Evolutionary conservation across 345 rosid genomes (phyloP).

Genomic region (Raphanus raphanistrum): DNA sequence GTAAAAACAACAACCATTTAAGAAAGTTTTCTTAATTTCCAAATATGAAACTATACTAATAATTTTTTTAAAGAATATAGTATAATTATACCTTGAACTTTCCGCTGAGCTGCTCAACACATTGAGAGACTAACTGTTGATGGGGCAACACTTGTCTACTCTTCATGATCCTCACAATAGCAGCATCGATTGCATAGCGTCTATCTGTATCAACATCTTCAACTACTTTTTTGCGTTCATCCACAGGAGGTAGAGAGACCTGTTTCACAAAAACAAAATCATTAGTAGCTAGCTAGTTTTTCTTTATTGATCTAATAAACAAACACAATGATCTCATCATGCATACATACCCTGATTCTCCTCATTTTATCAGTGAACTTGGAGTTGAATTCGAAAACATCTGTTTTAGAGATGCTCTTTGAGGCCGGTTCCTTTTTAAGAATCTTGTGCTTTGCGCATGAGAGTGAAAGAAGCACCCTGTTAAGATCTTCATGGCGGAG

Average conservation of each 20-base stretch:
- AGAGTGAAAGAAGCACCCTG: conserved; percentile 74
- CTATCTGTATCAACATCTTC: conserved; percentile 85
- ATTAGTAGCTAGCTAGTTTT: neutral
- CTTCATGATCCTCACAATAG: conserved; percentile 93
- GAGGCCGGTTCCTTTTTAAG: conserved; percentile 60
- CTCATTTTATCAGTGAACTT: conserved; percentile 76
- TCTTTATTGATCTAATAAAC: neutral
- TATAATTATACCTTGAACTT: conserved; percentile 63
- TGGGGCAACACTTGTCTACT: conserved; percentile 68
- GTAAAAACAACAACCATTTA: neutral
- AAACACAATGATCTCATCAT: neutral
- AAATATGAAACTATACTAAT: neutral
- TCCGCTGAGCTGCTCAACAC: conserved; percentile 78
- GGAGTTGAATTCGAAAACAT: conserved; percentile 61
- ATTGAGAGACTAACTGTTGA: conserved; percentile 73
- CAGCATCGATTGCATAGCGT: conserved; percentile 83
- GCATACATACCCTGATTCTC: conserved; percentile 63
- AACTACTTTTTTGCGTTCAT: conserved; percentile 79
- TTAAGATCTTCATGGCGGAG: conserved; percentile 71
- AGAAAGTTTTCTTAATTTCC: neutral
- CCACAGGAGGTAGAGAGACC: conserved; percentile 72
- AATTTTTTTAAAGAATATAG: too few species aligned
- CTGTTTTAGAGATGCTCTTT: conserved; percentile 47
- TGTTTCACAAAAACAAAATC: neutral
- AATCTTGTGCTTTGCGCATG: conserved; percentile 71